Evolutionary conservation across 768 basidiomycete genomes (phyloP).

Genomic region (Lentinula raphanica): DNA sequence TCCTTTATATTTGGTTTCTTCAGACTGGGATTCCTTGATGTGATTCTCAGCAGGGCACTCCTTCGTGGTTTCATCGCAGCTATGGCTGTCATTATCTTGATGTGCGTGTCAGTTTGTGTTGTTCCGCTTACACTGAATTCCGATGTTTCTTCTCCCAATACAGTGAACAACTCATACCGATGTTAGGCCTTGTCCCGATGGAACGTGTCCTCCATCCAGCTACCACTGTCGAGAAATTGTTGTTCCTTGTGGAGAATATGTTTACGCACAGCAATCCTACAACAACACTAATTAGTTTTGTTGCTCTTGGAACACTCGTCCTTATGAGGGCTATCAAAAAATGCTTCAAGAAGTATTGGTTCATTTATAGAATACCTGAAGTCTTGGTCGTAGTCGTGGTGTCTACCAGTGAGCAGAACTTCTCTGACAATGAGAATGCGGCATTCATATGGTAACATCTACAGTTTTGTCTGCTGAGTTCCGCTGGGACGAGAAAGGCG

Average conservation of each 20-base stretch:
- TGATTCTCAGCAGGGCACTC: conserved; percentile 84
- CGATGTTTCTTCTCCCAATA: background rate
- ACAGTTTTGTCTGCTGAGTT: conserved; percentile 67
- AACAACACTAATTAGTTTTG: conserved; percentile 73
- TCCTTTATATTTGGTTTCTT: conserved; percentile 84
- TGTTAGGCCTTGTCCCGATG: conserved; percentile 72
- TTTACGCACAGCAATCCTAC: conserved; percentile 52
- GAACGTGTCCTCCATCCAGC: conserved; percentile 52
- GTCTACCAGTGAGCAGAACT: conserved; percentile 61
- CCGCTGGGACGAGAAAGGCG: conserved; percentile 71
- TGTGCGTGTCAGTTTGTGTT: conserved; percentile 42
- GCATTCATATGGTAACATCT: background rate
- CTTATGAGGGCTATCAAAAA: conserved; percentile 53
- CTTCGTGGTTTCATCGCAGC: conserved; percentile 86
- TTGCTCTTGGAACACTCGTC: conserved; percentile 63
- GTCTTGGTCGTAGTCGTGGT: conserved; percentile 82
- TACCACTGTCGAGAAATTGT: conserved; percentile 68
- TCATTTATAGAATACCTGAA: conserved; percentile 81
- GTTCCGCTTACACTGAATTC: background rate
- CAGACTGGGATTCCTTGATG: conserved; percentile 88
- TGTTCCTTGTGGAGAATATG: conserved; percentile 64
- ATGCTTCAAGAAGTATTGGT: conserved; percentile 55
- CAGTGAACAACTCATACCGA: conserved; percentile 83
- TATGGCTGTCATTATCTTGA: conserved; percentile 78
- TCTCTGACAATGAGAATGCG: background rate